Conservation (phyloP, 1,284 basidiomycete genomes). For the Tilletiopsis washingtonensis region DNA sequence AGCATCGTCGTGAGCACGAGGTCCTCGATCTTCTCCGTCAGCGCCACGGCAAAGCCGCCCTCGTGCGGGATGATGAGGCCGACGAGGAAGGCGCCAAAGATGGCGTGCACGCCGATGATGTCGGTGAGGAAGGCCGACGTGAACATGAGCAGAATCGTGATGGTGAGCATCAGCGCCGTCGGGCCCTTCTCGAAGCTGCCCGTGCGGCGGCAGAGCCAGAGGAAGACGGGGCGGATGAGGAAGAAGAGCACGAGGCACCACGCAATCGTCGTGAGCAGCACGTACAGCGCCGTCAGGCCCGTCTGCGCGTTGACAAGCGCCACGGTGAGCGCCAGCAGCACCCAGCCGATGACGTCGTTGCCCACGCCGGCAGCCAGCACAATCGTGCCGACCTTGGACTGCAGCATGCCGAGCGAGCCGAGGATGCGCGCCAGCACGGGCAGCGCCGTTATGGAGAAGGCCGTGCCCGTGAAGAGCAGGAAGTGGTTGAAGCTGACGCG, state of each 20-base stretch:
- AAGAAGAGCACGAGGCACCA: conserved; percentile 74
- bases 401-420: conserved; percentile 60
- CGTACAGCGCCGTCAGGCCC: conserved; percentile 66
- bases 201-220: conserved; percentile 67
- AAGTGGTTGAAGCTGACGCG: conserved; percentile 71
- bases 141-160: conserved; percentile 66
- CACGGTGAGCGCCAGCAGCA: conserved; percentile 68
- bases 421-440: conserved; percentile 69
- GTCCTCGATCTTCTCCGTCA: conserved; percentile 56
- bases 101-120: conserved; percentile 81
- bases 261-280: conserved; percentile 69
- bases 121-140: conserved; percentile 77
- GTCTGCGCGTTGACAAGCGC: conserved; percentile 77
- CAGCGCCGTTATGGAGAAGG: conserved; percentile 79
- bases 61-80: conserved; percentile 83
- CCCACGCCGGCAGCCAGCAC: conserved; percentile 84
- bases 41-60: conserved; percentile 61
- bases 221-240: conserved; percentile 58
- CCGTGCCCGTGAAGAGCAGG: conserved; percentile 85
- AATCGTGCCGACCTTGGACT: conserved; percentile 86
- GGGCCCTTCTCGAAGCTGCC: conserved; percentile 70
- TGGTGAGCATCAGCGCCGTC: conserved; percentile 68
- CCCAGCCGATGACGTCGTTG: conserved; percentile 69
- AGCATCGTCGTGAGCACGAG: conserved; percentile 57
- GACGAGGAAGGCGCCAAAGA: conserved; percentile 74